Evolutionary conservation across 1,284 basidiomycete species (phyloP).

Genomic region (Ganoderma boninense): DNA sequence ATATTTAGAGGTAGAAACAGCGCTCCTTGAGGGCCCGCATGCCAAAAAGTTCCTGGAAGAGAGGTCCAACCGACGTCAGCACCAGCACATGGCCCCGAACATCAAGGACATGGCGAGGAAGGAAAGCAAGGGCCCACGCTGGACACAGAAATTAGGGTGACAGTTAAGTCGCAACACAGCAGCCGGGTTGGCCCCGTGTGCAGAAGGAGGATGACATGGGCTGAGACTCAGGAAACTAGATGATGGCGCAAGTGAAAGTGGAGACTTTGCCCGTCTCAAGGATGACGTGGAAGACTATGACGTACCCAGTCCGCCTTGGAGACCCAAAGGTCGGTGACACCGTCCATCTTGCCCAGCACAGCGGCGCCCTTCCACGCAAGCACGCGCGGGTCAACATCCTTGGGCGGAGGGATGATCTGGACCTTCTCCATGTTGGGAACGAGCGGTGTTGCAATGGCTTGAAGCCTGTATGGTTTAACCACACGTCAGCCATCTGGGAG

Average conservation of each 20-base stretch:
- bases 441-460: conserved; percentile 86
- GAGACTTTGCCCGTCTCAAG: conserved; percentile 17
- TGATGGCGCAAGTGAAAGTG: not conserved
- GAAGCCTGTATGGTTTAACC: conserved; percentile 56
- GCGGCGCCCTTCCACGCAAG: conserved; percentile 96
- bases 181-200: not conserved
- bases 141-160: not conserved
- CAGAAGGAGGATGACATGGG: not conserved
- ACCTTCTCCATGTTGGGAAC: conserved; percentile 85
- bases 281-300: conserved; percentile 7
- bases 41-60: conserved; percentile 71
- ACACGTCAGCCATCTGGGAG: not conserved
- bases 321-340: conserved; percentile 90
- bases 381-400: conserved; percentile 90
- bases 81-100: not conserved
- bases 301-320: conserved; percentile 87
- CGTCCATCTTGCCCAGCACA: conserved; percentile 94
- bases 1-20: conserved; percentile 70
- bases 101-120: not conserved
- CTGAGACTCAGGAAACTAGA: conserved; percentile 18
- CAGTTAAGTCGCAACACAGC: not conserved
- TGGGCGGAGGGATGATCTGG: conserved; percentile 90
- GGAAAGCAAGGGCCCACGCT: not conserved
- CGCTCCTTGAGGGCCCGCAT: conserved; percentile 84
- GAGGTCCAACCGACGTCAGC: conserved; percentile 18